Conservation (phyloP, 208 protist species). For the Trypanosoma brucei region DNA sequence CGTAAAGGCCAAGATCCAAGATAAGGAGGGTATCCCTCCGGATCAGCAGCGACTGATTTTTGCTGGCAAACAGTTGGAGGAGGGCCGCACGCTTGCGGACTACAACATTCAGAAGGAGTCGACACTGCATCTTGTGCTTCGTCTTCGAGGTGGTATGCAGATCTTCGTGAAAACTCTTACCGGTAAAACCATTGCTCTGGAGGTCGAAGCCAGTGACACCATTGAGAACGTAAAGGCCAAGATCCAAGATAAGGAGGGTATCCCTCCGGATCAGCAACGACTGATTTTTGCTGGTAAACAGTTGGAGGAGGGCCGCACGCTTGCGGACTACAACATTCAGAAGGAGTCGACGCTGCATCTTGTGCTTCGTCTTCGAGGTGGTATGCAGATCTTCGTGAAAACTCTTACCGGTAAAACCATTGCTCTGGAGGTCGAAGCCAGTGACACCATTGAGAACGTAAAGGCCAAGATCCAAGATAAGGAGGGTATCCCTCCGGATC, state of each 20-base stretch:
- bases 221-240: neutral
- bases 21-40: slow-evolving; percentile 97
- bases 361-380: neutral
- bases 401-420: slow-evolving; percentile 93
- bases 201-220: neutral
- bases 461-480: slow-evolving; percentile 99
- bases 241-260: neutral
- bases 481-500: slow-evolving; percentile 95
- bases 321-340: slow-evolving; percentile 1
- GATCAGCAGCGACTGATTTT: slow-evolving; percentile 94
- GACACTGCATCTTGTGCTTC: slow-evolving; percentile 98
- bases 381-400: slow-evolving; percentile 44
- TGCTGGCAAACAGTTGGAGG: slow-evolving; percentile 98
- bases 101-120: slow-evolving; percentile 99
- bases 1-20: slow-evolving; percentile 97
- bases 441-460: slow-evolving; percentile 93
- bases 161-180: slow-evolving; percentile 96
- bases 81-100: slow-evolving; percentile 97
- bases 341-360: neutral
- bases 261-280: neutral
- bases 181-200: slow-evolving; percentile 97
- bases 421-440: slow-evolving; percentile 87
- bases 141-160: slow-evolving; percentile 88
- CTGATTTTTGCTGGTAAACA: neutral
- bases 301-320: neutral